Percentiles rank a stretch among this genome's conserved stretches.
phyloP scores from a whole-genome alignment of 345 rosid species.

The Lenwebbia sp. region DNA sequence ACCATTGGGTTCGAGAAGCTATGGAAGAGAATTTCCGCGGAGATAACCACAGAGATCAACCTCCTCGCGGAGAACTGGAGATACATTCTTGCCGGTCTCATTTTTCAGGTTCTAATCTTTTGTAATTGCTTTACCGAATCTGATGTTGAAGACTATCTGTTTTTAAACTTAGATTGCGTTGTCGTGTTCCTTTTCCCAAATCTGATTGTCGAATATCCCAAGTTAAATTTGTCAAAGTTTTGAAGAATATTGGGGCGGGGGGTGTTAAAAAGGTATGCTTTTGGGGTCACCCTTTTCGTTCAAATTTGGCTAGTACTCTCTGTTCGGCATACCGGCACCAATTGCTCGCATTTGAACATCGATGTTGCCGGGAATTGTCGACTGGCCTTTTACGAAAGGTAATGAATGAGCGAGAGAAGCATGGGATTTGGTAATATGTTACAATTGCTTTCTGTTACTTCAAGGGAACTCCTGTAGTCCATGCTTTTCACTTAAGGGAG shows the following conservation, averaged over 20 bases:
- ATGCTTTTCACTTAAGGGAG: slow-evolving; percentile 23
- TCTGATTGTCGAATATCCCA: background rate
- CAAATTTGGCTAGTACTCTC: background rate
- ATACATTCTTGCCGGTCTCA: slow-evolving; percentile 72
- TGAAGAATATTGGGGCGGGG: background rate
- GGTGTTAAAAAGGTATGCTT: background rate
- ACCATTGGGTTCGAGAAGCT: slow-evolving; percentile 33
- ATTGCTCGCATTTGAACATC: background rate
- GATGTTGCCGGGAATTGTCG: background rate
- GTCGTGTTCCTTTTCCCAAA: background rate
- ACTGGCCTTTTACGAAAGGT: background rate
- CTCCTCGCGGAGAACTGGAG: slow-evolving; percentile 87
- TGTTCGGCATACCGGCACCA: background rate
- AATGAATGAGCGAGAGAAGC: background rate
- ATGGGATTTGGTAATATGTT: slow-evolving; percentile 26
- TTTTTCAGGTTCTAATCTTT: slow-evolving; percentile 63
- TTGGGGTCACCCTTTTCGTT: background rate
- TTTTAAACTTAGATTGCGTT: background rate
- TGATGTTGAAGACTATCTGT: background rate
- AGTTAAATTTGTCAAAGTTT: background rate
- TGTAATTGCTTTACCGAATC: background rate
- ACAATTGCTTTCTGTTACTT: slow-evolving; percentile 6
- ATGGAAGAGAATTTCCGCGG: slow-evolving; percentile 92
- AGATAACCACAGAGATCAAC: slow-evolving; percentile 63
- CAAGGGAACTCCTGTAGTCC: background rate